Base-by-base conservation (phyloP, 2,329 filamentous ascomycete genomes). In the Colletotrichum musicola region DNA sequence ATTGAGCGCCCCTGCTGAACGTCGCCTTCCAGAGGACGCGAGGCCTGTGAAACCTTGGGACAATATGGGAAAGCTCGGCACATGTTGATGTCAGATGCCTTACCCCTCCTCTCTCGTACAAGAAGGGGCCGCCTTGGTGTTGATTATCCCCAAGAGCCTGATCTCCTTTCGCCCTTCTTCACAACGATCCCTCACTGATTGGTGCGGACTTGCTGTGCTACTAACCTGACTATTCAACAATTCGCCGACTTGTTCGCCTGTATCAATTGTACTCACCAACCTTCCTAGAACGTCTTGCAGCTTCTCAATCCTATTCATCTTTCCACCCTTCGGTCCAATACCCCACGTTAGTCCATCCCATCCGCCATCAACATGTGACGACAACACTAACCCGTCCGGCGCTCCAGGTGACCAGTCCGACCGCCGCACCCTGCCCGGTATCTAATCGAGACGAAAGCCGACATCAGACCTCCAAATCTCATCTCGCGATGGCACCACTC, bases 401-500 rank as follows among this genome's bases (percentile, higher is more conserved):
- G 2, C 30, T 35, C 7, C 30, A 35, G 61, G 50, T 44, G 53
- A 61, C 42, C 22, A 40, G 62, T 65, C 62, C 55, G 18, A 68
- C 62, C 49, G 30, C 30, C 30, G 47, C 62, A 60, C 42, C 40
- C 55, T 46, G 55, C 22, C 44, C 35, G 16, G 7, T 7, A 56
- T 44, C 47, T 38, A 65, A 40, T 65, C 67, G 53, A 47, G 47
- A 62, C 67, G 53, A 62, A 7, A 9, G 2, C 30, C 42, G 50
- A 66, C 12, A 51, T 9, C 18, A 59, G 16, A 20, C 18, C n/a
- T 46, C 49, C 16, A 59, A 62, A 46, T 44, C 50, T 68, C 64
- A 74, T 44, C 50, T 68, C 64, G 74, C 75, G 76, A 87, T 89
- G 85, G 83, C 87, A 64, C 87, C 88, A 60, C 78, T 90, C 61